A percentile compares a stretch with the other conserved stretches of the same genome.
phyloP scores from a whole-genome alignment of 257 asterid species.

The Plantago major region DNA sequence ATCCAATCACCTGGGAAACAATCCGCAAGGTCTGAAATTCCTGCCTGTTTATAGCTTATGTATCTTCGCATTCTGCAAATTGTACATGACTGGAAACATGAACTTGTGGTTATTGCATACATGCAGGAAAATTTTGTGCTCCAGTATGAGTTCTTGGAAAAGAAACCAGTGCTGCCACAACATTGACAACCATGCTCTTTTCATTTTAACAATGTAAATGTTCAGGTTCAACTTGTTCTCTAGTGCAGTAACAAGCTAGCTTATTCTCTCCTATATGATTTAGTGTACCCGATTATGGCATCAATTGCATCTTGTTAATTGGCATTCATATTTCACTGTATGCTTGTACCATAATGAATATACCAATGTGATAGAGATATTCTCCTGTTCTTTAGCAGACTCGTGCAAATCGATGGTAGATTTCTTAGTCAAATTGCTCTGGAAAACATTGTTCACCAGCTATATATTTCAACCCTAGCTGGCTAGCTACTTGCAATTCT shows the following conservation, averaged over 20 bases:
- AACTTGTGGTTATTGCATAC: constrained; percentile 3
- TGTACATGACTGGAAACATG: background rate
- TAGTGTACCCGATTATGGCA: constrained; percentile 35
- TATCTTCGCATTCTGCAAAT: background rate
- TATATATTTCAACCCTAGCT: too few relatives aligned
- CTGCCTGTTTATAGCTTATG: background rate
- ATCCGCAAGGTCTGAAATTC: constrained; percentile 68
- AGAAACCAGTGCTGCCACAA: constrained; percentile 73
- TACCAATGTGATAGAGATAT: constrained; percentile 6
- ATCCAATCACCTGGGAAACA: constrained; percentile 98
- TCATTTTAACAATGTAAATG: constrained; percentile 26
- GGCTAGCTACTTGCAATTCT: too few relatives aligned
- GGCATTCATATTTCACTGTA: constrained; percentile 25
- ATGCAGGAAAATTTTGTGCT: constrained; percentile 94
- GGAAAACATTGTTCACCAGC: too few relatives aligned
- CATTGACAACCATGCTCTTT: constrained; percentile 39
- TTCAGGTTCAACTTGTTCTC: constrained; percentile 33
- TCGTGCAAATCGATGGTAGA: too few relatives aligned
- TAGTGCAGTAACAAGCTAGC: constrained; percentile 35
- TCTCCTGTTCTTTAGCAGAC: too few relatives aligned
- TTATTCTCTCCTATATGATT: constrained; percentile 19
- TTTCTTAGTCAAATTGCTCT: too few relatives aligned
- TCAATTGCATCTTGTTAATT: constrained; percentile 29
- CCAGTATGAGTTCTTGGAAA: constrained; percentile 83
- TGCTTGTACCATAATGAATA: constrained; percentile 24